Conservation (phyloP, 768 basidiomycete genomes). For the Artomyces pyxidatus region DNA sequence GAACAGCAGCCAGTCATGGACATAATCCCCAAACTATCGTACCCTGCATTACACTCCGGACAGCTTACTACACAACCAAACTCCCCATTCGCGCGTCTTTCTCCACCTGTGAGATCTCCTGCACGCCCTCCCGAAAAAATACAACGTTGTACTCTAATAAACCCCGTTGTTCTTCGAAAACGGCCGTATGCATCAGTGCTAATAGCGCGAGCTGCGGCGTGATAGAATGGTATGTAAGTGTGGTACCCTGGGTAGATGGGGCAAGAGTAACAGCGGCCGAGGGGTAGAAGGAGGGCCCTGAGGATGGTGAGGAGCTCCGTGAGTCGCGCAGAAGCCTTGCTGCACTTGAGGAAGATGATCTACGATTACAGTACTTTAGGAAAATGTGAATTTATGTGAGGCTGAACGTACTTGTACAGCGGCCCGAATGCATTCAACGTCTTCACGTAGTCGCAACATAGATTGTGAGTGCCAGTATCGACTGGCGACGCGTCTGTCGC, state of each 20-base stretch:
- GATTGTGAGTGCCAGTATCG: constrained; percentile 78
- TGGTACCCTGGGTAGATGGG: constrained; percentile 54
- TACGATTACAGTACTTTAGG: no score
- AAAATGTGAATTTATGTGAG: no score
- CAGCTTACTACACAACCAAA: background rate
- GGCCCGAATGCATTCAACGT: constrained; percentile 82
- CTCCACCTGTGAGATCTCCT: constrained; percentile 76
- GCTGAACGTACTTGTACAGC: constrained; percentile 61
- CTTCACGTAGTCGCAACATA: constrained; percentile 86
- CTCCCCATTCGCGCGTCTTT: constrained; percentile 32
- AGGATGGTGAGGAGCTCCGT: constrained; percentile 2
- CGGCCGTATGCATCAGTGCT: constrained; percentile 62
- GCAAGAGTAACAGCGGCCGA: constrained; percentile 57
- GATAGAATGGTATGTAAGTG: constrained; percentile 79
- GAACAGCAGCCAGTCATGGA: no score
- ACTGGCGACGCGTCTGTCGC: constrained; percentile 92
- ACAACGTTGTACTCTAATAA: constrained; percentile 84
- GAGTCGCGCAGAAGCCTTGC: no score
- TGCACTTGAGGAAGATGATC: constrained; percentile 7
- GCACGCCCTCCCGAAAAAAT: constrained; percentile 74
- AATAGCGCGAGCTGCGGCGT: constrained; percentile 65
- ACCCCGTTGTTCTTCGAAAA: constrained; percentile 66
- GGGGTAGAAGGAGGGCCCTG: constrained; percentile 50
- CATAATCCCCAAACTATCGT: no score
- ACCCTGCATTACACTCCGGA: no score